Base-by-base conservation (phyloP, 305 asterid species). In the Solanum hybrid region DNA sequence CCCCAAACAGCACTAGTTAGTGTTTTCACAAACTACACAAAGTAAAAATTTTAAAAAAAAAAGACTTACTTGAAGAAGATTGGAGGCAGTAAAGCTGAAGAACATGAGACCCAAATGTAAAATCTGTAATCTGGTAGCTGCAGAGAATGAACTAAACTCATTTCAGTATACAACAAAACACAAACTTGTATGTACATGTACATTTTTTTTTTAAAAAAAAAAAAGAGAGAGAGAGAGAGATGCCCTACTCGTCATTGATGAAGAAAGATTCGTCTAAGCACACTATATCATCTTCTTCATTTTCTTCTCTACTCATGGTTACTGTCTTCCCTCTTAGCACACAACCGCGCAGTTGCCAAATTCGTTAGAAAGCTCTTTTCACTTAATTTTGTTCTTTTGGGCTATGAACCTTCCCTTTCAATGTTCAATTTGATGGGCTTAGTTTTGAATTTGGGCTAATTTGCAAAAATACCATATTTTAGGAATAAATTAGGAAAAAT, bases 31-130 rank as follows among this genome's bases (percentile, higher is more conserved):
- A 51, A 22, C 51, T 61, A 57, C 24, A 57, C 40, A 85, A 57
- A 31, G 88, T 46, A 14, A 14, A 46, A 46, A 46, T 18, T 10
- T 18, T 10, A 51, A 51, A 28, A 85, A 2, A 22, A 61, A 61
- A 7, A 57, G 11, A 90, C 96, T 92, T 61, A 97, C 98, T 97
- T 67, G 98, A 95, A 90, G 99, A 97, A 42, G 99, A 95, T 37
- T 97, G 96, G 89, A 97, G 99, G 92, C 98, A 95, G 76, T 96
- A 95, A 77, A 97, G 98, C 86, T 96, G 93, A 74, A 97, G 95
- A 93, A 94, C 94, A 85, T 96, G 95, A 78, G 97, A 92, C 87
- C 99, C 99, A 92, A 96, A 97, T 31, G 96, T 90, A 91, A 97
- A 97, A 39, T 89, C 94, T 37, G 98, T 94, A 73, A 97, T 94